Base-by-base conservation (phyloP, 1,284 basidiomycete species). In the Stygiomarasmius scandens region DNA sequence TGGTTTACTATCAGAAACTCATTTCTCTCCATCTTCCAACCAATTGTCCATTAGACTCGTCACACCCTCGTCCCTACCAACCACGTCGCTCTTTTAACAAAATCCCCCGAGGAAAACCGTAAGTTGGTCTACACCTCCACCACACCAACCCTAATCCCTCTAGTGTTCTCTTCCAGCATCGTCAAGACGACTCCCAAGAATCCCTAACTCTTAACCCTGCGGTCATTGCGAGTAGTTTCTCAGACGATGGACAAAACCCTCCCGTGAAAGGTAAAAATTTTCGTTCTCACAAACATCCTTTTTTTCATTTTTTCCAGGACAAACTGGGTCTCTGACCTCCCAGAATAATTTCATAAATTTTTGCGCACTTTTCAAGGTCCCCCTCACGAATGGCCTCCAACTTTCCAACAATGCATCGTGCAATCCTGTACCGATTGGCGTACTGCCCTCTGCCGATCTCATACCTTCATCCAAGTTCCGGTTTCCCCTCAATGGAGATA, bases 401-500 rank as follows among this genome's bases (percentile, higher is more conserved):
- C 59, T 73, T 61, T 66, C 62, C 45, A 67, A 68, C 6, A 79
- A 81, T 29, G 45, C 20, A 5, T 81, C 78, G n/a, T 84, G 82
- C 71, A 83, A 83, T 29, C 47, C 47, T 19, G 24, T 19, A 16
- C 47, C 47, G 3, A 27, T 25, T n/a, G 47, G 47, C 27, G 67
- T 69, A 72, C 73, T 80, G 60, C 70, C 77, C 27, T 60, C 73
- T 0, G 66, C 65, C 45, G 61, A 63, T 27, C 72, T 71, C 56
- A 77, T 78, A 72, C 80, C 80, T 3, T 72, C 75, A 6, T 63
- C 68, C 56, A 83, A 82, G 68, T 83, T 83, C 68, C 49, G 63
- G 24, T 69, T 61, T 65, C 81, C 81, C 6, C 61, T 50, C 47
- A 83, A 83, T 70, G 62, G 74, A 53, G 75, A 61, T 50, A 74